phyloP scores from a whole-genome alignment of 345 rosid species.

The Zanthoxylum bungeanum region DNA sequence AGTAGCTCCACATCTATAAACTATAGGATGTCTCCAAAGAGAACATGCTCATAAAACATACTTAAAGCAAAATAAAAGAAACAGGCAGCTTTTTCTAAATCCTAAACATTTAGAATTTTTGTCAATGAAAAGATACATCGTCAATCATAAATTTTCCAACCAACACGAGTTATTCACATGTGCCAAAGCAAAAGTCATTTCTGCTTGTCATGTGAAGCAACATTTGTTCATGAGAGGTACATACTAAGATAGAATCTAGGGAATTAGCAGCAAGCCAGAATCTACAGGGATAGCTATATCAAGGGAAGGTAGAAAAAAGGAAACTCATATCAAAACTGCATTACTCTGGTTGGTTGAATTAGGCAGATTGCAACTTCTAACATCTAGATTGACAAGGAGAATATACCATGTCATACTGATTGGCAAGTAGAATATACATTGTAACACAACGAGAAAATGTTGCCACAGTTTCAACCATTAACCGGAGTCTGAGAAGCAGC shows the following conservation, averaged over 20 bases:
- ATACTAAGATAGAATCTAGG: background rate
- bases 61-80: background rate
- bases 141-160: background rate
- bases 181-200: background rate
- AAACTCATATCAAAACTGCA: background rate
- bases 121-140: background rate
- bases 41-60: background rate
- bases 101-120: background rate
- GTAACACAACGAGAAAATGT: slow-evolving; percentile 73
- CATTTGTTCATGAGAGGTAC: background rate
- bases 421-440: slow-evolving; percentile 65
- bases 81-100: background rate
- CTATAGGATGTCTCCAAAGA: background rate
- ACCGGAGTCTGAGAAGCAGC: slow-evolving; percentile 62
- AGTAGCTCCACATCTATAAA: background rate
- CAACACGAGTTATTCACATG: background rate
- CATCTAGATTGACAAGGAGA: slow-evolving; percentile 7
- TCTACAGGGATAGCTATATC: background rate
- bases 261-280: background rate
- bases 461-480: slow-evolving; percentile 77
- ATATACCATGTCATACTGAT: slow-evolving; percentile 59
- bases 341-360: too few species aligned
- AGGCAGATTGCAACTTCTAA: slow-evolving; percentile 3
- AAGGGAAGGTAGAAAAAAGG: background rate
- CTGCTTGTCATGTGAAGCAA: background rate